Conservation (phyloP, 2,329 filamentous ascomycete species). For the Biscogniauxia marginata region DNA sequence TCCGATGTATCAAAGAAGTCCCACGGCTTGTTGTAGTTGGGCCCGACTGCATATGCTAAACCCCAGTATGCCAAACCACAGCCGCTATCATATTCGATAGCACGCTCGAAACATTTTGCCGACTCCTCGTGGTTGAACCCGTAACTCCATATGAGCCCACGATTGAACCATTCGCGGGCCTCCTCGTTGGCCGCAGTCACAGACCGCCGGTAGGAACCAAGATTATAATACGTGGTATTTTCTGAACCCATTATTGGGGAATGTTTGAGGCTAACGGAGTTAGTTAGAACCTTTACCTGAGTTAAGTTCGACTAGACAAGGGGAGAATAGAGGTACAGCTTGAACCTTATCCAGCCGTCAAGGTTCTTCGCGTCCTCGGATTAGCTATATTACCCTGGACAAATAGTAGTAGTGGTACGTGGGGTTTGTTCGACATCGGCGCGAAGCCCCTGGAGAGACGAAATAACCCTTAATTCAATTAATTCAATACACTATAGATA, state of each 20-base stretch:
- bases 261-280: no score
- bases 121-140: constrained; percentile 77
- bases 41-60: constrained; percentile 67
- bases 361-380: no score
- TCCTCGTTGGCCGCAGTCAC: constrained; percentile 51
- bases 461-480: no score
- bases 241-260: constrained; percentile 13
- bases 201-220: constrained; percentile 56
- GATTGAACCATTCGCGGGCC: constrained; percentile 67
- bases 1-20: constrained; percentile 65
- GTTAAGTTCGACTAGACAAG: no score
- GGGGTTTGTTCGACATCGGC: no score
- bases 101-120: constrained; percentile 60
- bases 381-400: no score
- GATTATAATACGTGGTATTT: constrained; percentile 53
- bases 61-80: constrained; percentile 70
- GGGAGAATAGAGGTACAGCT: no score
- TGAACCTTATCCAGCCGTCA: no score
- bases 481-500: no score
- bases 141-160: constrained; percentile 71
- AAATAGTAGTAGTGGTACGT: no score
- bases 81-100: constrained; percentile 50
- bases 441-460: no score
- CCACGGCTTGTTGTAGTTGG: constrained; percentile 80
- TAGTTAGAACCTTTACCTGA: no score